phyloP scores from a whole-genome alignment of 352 stramenopile genomes.

The Globisporangium orthogonon region DNA sequence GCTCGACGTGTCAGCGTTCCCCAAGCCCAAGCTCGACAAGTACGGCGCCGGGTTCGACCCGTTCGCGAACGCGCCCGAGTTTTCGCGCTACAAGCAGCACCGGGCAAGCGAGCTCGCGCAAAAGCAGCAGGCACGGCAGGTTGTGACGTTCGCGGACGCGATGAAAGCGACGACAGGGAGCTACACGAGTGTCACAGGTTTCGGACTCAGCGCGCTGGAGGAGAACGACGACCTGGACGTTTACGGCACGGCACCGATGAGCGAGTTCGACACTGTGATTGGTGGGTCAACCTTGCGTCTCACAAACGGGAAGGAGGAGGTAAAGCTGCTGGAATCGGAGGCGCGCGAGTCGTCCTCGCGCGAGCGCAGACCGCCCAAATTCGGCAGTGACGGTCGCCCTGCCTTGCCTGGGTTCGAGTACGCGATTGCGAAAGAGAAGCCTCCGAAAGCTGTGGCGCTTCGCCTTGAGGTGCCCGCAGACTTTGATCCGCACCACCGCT shows the following conservation, averaged over 20 bases:
- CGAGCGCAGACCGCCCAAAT: neutral
- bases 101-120: constrained; percentile 17
- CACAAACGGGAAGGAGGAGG: constrained; percentile 14
- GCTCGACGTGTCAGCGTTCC: constrained; percentile 50
- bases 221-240: constrained; percentile 84
- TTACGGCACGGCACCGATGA: constrained; percentile 58
- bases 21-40: constrained; percentile 62
- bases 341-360: constrained; percentile 18
- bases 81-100: constrained; percentile 42
- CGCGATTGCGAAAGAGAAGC: constrained; percentile 27
- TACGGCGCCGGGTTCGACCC: constrained; percentile 79
- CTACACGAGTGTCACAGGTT: constrained; percentile 33
- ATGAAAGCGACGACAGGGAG: constrained; percentile 34
- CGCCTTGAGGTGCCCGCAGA: constrained; percentile 42
- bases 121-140: constrained; percentile 25
- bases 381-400: constrained; percentile 56
- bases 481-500: constrained; percentile 44
- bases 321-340: constrained; percentile 30
- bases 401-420: constrained; percentile 57
- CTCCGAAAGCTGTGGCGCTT: constrained; percentile 29
- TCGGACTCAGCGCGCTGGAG: constrained; percentile 71
- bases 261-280: constrained; percentile 63
- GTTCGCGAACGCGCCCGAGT: constrained; percentile 69
- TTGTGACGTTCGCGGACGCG: constrained; percentile 74
- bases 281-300: constrained; percentile 13